Conservation (phyloP, 768 basidiomycete species). For the Boletus tylopilopsis region DNA sequence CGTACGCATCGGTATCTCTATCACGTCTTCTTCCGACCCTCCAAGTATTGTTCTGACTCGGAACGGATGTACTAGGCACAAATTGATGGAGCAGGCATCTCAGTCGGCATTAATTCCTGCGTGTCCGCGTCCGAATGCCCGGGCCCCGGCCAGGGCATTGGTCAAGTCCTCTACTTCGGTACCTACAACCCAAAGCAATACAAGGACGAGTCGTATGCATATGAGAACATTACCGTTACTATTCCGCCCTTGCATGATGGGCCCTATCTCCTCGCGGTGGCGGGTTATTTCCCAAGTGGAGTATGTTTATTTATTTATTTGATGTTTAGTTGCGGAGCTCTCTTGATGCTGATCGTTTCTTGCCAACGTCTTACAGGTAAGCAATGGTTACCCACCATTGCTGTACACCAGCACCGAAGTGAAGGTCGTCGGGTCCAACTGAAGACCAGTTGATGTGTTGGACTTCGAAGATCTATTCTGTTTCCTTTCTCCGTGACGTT, state of each 20-base stretch:
- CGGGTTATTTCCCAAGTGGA: not conserved
- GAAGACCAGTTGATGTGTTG: too few relatives aligned
- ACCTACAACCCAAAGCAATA: not conserved
- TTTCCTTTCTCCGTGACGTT: too few relatives aligned
- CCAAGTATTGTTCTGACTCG: not conserved
- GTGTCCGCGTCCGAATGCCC: not conserved
- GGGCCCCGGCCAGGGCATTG: not conserved
- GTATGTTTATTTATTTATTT: not conserved
- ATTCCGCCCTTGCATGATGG: not conserved
- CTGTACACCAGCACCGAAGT: too few relatives aligned
- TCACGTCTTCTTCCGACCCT: not conserved
- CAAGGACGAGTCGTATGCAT: not conserved
- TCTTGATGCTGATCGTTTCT: too few relatives aligned
- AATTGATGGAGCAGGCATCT: not conserved
- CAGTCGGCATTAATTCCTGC: constrained; percentile 3
- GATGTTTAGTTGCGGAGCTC: too few relatives aligned
- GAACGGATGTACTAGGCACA: not conserved
- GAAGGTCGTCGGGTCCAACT: too few relatives aligned
- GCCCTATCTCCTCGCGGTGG: not conserved
- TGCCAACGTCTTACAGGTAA: too few relatives aligned
- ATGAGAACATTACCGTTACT: not conserved
- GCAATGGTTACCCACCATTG: too few relatives aligned
- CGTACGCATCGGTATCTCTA: constrained; percentile 30
- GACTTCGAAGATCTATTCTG: too few relatives aligned
- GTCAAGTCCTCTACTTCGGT: constrained; percentile 2